Evolutionary conservation across 805 yeast genomes (phyloP).

Genomic region (Isabelozyma pseudorhagii): DNA sequence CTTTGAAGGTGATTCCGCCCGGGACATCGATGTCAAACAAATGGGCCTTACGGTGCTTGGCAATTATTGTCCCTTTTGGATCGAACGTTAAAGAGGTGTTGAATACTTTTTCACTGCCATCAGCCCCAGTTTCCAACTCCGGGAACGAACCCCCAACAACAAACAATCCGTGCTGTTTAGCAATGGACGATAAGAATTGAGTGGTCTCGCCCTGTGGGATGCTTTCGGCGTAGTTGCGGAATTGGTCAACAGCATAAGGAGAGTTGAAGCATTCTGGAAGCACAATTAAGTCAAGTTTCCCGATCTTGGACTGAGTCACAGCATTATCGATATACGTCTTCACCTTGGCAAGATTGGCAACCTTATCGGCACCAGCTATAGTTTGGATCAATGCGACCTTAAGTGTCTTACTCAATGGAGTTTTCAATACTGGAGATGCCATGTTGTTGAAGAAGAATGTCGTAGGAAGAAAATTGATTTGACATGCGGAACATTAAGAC

Average conservation of each 20-base stretch:
- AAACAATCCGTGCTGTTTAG: slow-evolving; percentile 59
- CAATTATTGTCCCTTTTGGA: slow-evolving; percentile 72
- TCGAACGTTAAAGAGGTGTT: slow-evolving; percentile 81
- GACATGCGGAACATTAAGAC: background rate
- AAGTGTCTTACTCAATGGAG: slow-evolving; percentile 52
- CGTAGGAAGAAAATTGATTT: background rate
- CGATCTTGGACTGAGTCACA: slow-evolving; percentile 26
- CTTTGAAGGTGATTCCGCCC: slow-evolving; percentile 84
- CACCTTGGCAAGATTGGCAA: slow-evolving; percentile 71
- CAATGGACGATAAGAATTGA: slow-evolving; percentile 57
- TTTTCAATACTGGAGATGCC: slow-evolving; percentile 19
- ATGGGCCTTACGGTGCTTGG: slow-evolving; percentile 85
- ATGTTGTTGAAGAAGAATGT: background rate
- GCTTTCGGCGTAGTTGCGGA: slow-evolving; percentile 83
- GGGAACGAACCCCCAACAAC: slow-evolving; percentile 94
- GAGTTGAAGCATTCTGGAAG: slow-evolving; percentile 97
- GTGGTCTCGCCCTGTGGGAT: slow-evolving; percentile 77
- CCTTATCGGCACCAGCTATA: slow-evolving; percentile 76
- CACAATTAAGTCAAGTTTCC: slow-evolving; percentile 63
- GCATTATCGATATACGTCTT: slow-evolving; percentile 65
- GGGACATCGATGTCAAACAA: slow-evolving; percentile 92
- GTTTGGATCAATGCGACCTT: slow-evolving; percentile 85
- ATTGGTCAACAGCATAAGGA: slow-evolving; percentile 85
- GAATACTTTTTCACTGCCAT: slow-evolving; percentile 45
- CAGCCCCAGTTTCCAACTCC: slow-evolving; percentile 54